Base-by-base conservation (phyloP, 495 filamentous ascomycete species). In the Talaromyces wortmannii region DNA sequence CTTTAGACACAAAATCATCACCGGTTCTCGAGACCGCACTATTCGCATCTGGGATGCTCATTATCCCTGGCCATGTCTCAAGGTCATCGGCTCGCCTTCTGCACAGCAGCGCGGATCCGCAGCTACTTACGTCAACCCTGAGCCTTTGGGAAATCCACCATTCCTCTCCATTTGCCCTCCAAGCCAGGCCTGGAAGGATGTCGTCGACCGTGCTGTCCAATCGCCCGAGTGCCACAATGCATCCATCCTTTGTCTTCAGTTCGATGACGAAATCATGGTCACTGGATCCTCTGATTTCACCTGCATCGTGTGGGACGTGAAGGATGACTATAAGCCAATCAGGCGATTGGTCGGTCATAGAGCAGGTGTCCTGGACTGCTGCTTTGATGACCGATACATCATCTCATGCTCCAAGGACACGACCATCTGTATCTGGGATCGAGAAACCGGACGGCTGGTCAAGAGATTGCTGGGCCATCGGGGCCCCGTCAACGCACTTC, bases 321-420 rank as follows among this genome's bases (percentile, higher is more conserved):
- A 78, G 61, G 70, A 83, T 58, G 80, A 82, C 40, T 97, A 90
- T 70, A 77, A 79, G 50, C 91, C 95, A 0, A 79, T 95, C 47
- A 81, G 77, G 33, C 88, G 90, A 40, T 84, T 98, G 15, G 62
- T 70, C 11, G 78, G 83, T 52, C 94, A 98, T 73, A 81, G 77
- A 4, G 89, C 89, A 15, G 94, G 92, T 44, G 92, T 98, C 30
- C 79, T 98, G 13, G 94, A 98, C 66, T 83, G 97, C 5, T 89
- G 87, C 62, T 91, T 98, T 58, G 91, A 98, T 66, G 82, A 89
- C 52, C 83, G 87, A 50, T 86, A 94, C 71, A 96, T 98, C 58
- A 85, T 97, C 15, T 96, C 92, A 23, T 97, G 92, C 73, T 95
- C 90, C 58, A 97, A 97, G 70, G 94, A 98, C 71, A 82, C 84